Base-by-base conservation (phyloP, 495 filamentous ascomycete genomes). In the Hypoxylon rickii region DNA sequence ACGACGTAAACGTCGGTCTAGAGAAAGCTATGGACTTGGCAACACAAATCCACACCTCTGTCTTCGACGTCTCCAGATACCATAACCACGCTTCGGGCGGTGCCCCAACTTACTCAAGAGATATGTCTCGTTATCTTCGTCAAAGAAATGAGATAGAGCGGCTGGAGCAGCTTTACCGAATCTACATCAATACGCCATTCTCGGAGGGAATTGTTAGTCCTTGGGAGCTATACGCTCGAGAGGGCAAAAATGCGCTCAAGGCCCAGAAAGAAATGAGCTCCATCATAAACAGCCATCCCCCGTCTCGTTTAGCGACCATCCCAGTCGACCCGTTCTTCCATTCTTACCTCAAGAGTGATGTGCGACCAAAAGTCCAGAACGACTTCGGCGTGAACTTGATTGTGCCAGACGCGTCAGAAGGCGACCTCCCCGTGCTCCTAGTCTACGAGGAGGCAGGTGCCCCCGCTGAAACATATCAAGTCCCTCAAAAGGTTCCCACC, bases 281-380 rank as follows among this genome's bases (percentile, higher is more conserved):
- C 61, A 77, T 96, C 29, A 82, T 96, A 52, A 84, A 84, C 44
- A 85, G 85, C 44, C 89, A 93, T 55, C 91, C 91, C 31, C 92
- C 92, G 3, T 78, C 86, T 13, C 83, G 89, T 44, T 76, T 96
- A 42, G 76, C 81, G 16, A 83, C 85, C 31, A 69, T 95, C 15
- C 63, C 79, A 1, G 80, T 97, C 8, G 89, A 97, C 70, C 86
- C 90, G 0, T 96, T 96, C 76, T 96, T 88, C 77, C 87, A 97
- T 70, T 75, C 81, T 4, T 87, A 89, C 70, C 71, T 96, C 21
- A 83, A 82, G 18, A 83, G 81, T 31, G 83, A 86, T 19, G 73
- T 84, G 39, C 76, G 80, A 7, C 76, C 80, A 24, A 79, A 80
- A 43, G 75, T 96, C 20, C 83, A 85, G 48, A 76, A 84, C 47